phyloP scores from a whole-genome alignment of 2,329 filamentous ascomycete species.

The Hypoxylon sp. region DNA sequence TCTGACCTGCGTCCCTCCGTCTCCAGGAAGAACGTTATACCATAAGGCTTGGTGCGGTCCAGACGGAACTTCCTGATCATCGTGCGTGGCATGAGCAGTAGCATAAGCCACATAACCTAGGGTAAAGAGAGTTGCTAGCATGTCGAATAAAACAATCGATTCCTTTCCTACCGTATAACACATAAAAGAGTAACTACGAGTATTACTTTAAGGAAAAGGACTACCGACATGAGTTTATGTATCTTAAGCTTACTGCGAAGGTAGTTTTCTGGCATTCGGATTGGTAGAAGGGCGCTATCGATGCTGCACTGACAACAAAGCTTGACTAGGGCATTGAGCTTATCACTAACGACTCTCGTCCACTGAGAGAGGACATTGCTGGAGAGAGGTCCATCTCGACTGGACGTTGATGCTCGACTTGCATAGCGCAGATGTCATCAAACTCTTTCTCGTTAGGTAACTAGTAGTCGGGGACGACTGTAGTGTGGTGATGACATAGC shows the following conservation, averaged over 20 bases:
- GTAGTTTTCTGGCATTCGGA: slow-evolving; percentile 18
- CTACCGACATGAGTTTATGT: slow-evolving; percentile 21
- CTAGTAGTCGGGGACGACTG: slow-evolving; percentile 35
- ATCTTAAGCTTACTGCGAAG: slow-evolving; percentile 27
- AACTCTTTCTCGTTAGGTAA: slow-evolving; percentile 48
- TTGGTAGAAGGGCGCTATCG: slow-evolving; percentile 41
- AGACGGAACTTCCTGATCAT: slow-evolving; percentile 71
- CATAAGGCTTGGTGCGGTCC: slow-evolving; percentile 83
- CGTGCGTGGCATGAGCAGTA: slow-evolving; percentile 71
- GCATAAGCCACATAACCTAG: slow-evolving; percentile 65
- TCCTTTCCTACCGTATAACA: neutral
- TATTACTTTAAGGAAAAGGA: slow-evolving; percentile 9
- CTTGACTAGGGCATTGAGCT: slow-evolving; percentile 38
- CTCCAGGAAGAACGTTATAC: slow-evolving; percentile 87
- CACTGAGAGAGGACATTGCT: slow-evolving; percentile 44
- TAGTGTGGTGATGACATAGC: slow-evolving; percentile 45
- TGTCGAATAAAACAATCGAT: slow-evolving; percentile 29
- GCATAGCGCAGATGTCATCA: slow-evolving; percentile 49
- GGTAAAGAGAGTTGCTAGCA: slow-evolving; percentile 52
- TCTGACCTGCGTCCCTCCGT: slow-evolving; percentile 83
- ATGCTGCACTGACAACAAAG: slow-evolving; percentile 40
- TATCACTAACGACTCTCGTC: slow-evolving; percentile 41
- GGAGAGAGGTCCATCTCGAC: slow-evolving; percentile 42
- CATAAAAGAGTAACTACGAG: slow-evolving; percentile 5
- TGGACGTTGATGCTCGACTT: slow-evolving; percentile 45